A percentile compares a stretch with the other conserved stretches of the same genome.
Evolutionary conservation across 495 filamentous ascomycete genomes (phyloP).

Genomic region (Ramalina intermedia): DNA sequence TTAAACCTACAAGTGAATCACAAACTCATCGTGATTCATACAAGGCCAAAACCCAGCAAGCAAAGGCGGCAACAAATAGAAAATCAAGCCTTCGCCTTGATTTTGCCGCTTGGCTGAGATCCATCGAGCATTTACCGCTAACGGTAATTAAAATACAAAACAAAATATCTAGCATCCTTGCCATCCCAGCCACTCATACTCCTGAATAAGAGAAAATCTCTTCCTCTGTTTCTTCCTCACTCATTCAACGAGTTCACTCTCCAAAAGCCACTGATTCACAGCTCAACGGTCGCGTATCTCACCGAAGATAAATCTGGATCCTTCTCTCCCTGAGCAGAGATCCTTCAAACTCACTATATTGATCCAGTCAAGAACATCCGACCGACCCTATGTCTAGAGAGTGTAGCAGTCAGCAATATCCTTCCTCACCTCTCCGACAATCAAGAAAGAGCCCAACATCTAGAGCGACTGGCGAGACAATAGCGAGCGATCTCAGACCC

Average conservation of each 20-base stretch:
- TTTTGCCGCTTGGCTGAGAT: slow-evolving; percentile 3
- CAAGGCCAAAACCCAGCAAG: too few relatives aligned
- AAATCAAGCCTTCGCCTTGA: not conserved
- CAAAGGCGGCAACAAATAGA: too few relatives aligned
- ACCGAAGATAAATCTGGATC: not conserved
- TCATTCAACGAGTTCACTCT: not conserved
- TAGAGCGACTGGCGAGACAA: slow-evolving; percentile 2
- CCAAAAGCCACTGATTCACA: not conserved
- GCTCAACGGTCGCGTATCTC: not conserved
- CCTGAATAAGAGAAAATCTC: slow-evolving; percentile 2
- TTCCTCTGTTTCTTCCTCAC: not conserved
- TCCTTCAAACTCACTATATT: not conserved
- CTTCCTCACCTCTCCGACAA: slow-evolving; percentile 11
- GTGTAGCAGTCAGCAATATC: slow-evolving; percentile 9
- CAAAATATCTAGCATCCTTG: not conserved
- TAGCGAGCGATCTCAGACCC: slow-evolving; percentile 4
- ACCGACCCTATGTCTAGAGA: slow-evolving; percentile 19
- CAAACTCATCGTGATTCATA: too few relatives aligned
- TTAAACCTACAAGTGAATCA: too few relatives aligned
- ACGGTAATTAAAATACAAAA: not conserved
- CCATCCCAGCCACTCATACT: not conserved
- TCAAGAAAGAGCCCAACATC: slow-evolving; percentile 3
- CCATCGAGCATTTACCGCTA: not conserved
- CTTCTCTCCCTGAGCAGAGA: not conserved
- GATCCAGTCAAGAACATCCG: not conserved